Base-by-base conservation (phyloP, 1,284 basidiomycete genomes). In the Leccinum subrobustum region DNA sequence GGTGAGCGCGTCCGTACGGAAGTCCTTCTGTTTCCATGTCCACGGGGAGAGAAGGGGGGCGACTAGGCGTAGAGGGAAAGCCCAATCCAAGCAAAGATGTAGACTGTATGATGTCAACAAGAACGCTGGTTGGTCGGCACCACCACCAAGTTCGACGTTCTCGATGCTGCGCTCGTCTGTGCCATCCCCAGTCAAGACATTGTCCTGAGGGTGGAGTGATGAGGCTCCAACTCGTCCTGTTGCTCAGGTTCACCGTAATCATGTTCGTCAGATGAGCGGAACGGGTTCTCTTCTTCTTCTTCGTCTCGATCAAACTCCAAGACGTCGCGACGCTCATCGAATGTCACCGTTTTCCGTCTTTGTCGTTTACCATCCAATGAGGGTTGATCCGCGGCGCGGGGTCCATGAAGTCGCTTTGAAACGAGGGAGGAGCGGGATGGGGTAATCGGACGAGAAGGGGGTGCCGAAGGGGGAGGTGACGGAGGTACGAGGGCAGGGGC, bases 321-420 rank as follows among this genome's bases (percentile, higher is more conserved):
- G 27, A 97, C 93, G 66, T 96, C 93, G 65, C 92, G 93, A 7
- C 87, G 82, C 66, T 91, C 87, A 73, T 93, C 85, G 67, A 94
- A 97, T 0, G 89, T 93, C 53, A 97, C 95, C 0, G 89, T 95
- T 75, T 95, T 91, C 64, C 86, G 77, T 42, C 81, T 81, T 68
- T 81, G 83, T 60, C 81, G 81, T 70, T 73, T 83, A 59, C 73
- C 70, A 63, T 79, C 73, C 29, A 68, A 70, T 39, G 76, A 76
- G 37, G 80, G 79, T 4, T 72, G 72, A 54, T 75, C 90, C 52
- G 80, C 83, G 3, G 82, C 74, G 31, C 92, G 86, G 4, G 94
- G 94, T 2, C 94, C 25, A 66, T 91, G 89, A 56, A 95, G 82
- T 39, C 93, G 85, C 65, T 86, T 86, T 0, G 91, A 91, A 23